Evolutionary conservation across 208 protist genomes (phyloP).

Genomic region (Trypanosoma lewisi): DNA sequence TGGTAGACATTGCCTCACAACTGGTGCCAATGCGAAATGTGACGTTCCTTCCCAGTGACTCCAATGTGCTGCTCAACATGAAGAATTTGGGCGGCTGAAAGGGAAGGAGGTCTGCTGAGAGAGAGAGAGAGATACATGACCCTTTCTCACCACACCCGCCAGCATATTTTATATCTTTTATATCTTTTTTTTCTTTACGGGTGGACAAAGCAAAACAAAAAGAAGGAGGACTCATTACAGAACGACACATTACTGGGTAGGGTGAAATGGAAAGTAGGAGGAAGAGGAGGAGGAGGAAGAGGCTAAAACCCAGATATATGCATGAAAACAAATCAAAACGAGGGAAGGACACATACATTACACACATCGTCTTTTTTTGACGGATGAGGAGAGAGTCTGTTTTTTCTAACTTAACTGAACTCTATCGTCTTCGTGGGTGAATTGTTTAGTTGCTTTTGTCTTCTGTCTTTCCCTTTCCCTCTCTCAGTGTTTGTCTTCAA

Average conservation of each 20-base stretch:
- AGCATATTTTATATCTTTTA: not conserved
- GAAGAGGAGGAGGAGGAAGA: too few species aligned
- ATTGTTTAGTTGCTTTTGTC: not conserved
- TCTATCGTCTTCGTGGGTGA: not conserved
- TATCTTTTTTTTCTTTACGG: conserved; percentile 1
- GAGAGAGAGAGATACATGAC: too few species aligned
- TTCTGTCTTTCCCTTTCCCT: not conserved
- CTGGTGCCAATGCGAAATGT: conserved; percentile 80
- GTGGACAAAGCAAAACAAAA: not conserved
- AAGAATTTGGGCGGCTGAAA: not conserved
- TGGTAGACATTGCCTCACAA: conserved; percentile 93
- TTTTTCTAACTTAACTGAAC: not conserved
- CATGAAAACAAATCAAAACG: not conserved
- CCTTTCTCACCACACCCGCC: too few species aligned
- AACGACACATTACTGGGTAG: not conserved
- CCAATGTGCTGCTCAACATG: conserved; percentile 76
- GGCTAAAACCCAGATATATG: not conserved
- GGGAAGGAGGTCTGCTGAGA: too few species aligned
- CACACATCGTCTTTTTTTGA: too few species aligned
- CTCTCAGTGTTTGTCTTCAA: not conserved
- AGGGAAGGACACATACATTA: not conserved
- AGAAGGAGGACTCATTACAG: not conserved
- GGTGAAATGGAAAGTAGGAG: not conserved
- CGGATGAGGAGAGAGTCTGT: not conserved
- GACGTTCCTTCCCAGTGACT: conserved; percentile 72